A percentile compares a stretch with the other conserved stretches of the same genome.
These are phyloP conservation scores for Trichoderma asperelloides DNA, from an alignment of 495 filamentous ascomycete species.

Conservation along the genomic window DNA sequence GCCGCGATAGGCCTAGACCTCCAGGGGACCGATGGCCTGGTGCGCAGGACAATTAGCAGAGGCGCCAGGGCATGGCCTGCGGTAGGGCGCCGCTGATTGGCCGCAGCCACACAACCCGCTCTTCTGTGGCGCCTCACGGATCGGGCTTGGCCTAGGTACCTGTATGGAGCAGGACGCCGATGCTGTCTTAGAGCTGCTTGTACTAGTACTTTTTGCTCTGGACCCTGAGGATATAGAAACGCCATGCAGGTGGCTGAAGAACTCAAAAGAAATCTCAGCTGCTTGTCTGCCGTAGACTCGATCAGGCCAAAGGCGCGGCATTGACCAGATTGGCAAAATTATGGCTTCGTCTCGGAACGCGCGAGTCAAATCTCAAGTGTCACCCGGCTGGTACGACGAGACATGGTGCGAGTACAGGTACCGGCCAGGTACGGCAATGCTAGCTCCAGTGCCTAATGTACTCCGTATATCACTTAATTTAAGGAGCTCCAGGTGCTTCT, in stretches of 20 bases:
- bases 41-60: conserved; percentile 2
- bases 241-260: background rate
- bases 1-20: background rate
- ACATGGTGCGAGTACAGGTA: background rate
- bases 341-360: background rate
- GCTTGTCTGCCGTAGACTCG: background rate
- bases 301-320: background rate
- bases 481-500: background rate
- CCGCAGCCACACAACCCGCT: background rate
- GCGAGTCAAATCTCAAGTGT: background rate
- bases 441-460: background rate
- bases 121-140: background rate
- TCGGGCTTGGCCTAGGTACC: conserved; percentile 1
- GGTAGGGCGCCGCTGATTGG: background rate
- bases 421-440: background rate
- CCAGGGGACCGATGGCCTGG: conserved; percentile 2
- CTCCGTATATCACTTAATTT: background rate
- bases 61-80: background rate
- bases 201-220: background rate
- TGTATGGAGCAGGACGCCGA: background rate
- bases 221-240: background rate
- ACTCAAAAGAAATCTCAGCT: background rate
- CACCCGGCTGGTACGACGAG: background rate
- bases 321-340: background rate
- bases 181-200: background rate